Percentiles rank a stretch among this genome's conserved stretches.
Conservation (phyloP, 2,329 filamentous ascomycete genomes). For the Hawksworthiomyces lignivorus region DNA sequence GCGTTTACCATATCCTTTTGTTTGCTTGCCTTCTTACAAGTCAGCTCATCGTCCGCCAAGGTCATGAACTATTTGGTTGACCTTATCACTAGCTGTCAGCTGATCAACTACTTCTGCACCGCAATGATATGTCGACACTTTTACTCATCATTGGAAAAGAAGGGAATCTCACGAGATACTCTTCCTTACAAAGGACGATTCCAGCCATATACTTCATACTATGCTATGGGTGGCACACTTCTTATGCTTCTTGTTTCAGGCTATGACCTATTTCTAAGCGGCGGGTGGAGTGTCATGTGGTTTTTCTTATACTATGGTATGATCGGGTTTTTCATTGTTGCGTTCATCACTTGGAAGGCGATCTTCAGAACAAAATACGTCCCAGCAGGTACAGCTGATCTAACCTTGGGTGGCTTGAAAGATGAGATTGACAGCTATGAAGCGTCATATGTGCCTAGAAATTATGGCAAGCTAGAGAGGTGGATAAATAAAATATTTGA, state of each 20-base stretch:
- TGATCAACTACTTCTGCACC: conserved; percentile 51
- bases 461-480: conserved; percentile 3
- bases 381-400: conserved; percentile 15
- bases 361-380: conserved; percentile 9
- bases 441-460: conserved; percentile 6
- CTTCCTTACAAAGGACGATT: conserved; percentile 48
- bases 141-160: conserved; percentile 45
- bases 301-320: conserved; percentile 15
- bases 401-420: conserved; percentile 16
- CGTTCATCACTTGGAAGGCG: conserved; percentile 7
- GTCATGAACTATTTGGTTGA: conserved; percentile 55
- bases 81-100: conserved; percentile 51
- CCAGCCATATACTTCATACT: conserved; percentile 16
- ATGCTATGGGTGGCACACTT: conserved; percentile 13
- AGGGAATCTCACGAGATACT: conserved; percentile 43
- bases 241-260: conserved; percentile 11
- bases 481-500: conserved; percentile 9
- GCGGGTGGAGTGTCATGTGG: conserved; percentile 12
- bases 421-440: conserved; percentile 32
- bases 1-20: conserved; percentile 50
- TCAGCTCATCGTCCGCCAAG: conserved; percentile 44
- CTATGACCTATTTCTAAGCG: conserved; percentile 10
- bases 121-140: conserved; percentile 52
- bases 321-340: conserved; percentile 11
- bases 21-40: conserved; percentile 55